phyloP scores from a whole-genome alignment of 163 green algal species.

The Trebouxiophyceae sp. region DNA sequence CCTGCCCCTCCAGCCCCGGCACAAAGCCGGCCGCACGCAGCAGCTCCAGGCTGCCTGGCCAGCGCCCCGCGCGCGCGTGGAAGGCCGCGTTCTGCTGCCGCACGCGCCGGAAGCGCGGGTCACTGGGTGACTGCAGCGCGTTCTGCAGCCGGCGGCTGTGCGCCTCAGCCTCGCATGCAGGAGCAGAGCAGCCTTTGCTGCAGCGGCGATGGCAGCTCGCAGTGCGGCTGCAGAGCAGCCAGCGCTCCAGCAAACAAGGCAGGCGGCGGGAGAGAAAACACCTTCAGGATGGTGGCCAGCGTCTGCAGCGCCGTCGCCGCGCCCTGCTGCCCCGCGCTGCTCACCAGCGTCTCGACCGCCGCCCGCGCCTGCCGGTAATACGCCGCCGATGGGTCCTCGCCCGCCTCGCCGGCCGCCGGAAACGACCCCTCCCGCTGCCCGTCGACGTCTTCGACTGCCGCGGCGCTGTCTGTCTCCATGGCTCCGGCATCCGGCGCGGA shows the following conservation, averaged over 20 bases:
- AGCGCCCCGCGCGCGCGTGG: not conserved
- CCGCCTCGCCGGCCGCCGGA: not conserved
- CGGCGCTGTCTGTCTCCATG: too few relatives aligned
- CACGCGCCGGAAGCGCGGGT: not conserved
- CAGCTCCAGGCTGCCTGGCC: not conserved
- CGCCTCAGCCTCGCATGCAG: not conserved
- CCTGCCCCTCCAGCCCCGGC: too few relatives aligned
- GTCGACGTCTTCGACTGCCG: too few relatives aligned
- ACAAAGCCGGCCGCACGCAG: not conserved
- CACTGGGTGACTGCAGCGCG: not conserved
- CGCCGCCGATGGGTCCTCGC: slow-evolving; percentile 2
- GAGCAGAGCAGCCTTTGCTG: not conserved
- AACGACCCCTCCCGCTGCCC: not conserved
- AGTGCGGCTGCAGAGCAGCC: not conserved
- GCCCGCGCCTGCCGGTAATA: slow-evolving; percentile 9
- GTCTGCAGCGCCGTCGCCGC: slow-evolving; percentile 3
- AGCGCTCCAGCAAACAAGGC: not conserved
- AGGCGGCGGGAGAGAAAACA: not conserved
- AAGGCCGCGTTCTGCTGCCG: not conserved
- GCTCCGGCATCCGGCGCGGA: not conserved
- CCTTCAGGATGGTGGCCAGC: slow-evolving; percentile 8
- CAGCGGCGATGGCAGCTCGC: not conserved
- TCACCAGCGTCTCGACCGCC: not conserved
- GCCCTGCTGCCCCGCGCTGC: slow-evolving; percentile 1
- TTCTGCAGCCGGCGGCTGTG: slow-evolving; percentile 6